Evolutionary conservation across 129 eudicot genomes (phyloP).

Genomic region (Escallonia rubra): DNA sequence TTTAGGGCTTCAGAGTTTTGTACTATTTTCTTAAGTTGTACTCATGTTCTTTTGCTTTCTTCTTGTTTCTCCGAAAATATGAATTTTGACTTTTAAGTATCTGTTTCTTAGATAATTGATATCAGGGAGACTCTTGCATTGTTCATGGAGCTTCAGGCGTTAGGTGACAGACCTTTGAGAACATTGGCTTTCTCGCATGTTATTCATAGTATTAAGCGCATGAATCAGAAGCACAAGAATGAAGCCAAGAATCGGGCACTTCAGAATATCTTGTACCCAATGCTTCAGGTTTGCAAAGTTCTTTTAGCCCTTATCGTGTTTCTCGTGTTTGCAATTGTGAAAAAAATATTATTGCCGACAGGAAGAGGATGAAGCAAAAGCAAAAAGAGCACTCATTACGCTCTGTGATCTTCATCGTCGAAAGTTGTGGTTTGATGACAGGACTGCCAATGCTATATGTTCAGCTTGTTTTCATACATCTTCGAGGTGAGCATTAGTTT

Average conservation of each 20-base stretch:
- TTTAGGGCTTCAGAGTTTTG: too few species aligned
- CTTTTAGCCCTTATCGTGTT: not conserved
- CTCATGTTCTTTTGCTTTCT: too few species aligned
- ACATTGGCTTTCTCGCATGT: conserved; percentile 76
- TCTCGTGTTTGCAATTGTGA: not conserved
- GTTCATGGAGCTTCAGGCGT: conserved; percentile 95
- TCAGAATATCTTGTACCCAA: conserved; percentile 73
- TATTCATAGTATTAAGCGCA: conserved; percentile 67
- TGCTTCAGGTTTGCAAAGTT: conserved; percentile 63
- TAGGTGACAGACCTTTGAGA: conserved; percentile 61
- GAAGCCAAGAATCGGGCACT: conserved; percentile 79
- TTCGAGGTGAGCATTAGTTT: conserved; percentile 40
- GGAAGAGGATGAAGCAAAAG: conserved; percentile 93
- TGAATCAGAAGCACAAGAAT: conserved; percentile 99
- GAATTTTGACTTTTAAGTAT: conserved; percentile 7
- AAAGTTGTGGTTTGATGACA: conserved; percentile 92
- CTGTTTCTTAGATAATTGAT: conserved; percentile 51
- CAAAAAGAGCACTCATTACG: conserved; percentile 83
- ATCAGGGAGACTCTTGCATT: conserved; percentile 74
- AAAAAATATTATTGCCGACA: conserved; percentile 11
- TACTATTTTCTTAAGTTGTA: too few species aligned
- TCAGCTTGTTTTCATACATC: conserved; percentile 82
- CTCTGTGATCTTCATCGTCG: conserved; percentile 84
- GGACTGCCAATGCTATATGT: conserved; percentile 89
- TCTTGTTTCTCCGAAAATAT: not conserved